Conservation (phyloP, 129 eudicot species). For the Tanacetum coccineum region DNA sequence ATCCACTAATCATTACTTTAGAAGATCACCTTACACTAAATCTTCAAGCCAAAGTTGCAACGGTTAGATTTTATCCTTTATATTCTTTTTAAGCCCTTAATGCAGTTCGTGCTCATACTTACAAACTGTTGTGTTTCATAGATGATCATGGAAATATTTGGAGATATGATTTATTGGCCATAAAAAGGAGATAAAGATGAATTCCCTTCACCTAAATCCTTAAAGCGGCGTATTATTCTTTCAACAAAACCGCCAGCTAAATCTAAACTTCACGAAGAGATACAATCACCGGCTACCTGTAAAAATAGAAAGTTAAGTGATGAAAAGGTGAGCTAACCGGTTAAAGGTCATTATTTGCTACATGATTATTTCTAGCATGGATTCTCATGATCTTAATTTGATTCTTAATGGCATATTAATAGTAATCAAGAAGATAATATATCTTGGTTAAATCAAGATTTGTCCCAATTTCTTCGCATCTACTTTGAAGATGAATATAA, state of each 20-base stretch:
- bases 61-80: constrained; percentile 43
- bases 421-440: constrained; percentile 22
- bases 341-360: background rate
- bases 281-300: constrained; percentile 19
- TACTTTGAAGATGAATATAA: constrained; percentile 32
- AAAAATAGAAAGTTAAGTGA: constrained; percentile 8
- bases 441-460: constrained; percentile 19
- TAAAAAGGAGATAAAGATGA: constrained; percentile 48
- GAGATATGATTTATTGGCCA: constrained; percentile 63
- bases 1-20: constrained; percentile 81
- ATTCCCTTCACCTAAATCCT: constrained; percentile 60
- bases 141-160: constrained; percentile 59
- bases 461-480: background rate
- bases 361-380: background rate
- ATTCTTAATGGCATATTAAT: constrained; percentile 25
- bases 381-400: background rate
- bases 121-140: constrained; percentile 18
- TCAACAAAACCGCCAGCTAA: constrained; percentile 84
- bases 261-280: constrained; percentile 38
- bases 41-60: constrained; percentile 83
- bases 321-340: constrained; percentile 36
- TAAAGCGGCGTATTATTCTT: constrained; percentile 60
- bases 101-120: constrained; percentile 1
- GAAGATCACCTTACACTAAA: constrained; percentile 85
- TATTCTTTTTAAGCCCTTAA: background rate